Conservation (phyloP, 164 flowering plant genomes). For the Tetracentron sinense region DNA sequence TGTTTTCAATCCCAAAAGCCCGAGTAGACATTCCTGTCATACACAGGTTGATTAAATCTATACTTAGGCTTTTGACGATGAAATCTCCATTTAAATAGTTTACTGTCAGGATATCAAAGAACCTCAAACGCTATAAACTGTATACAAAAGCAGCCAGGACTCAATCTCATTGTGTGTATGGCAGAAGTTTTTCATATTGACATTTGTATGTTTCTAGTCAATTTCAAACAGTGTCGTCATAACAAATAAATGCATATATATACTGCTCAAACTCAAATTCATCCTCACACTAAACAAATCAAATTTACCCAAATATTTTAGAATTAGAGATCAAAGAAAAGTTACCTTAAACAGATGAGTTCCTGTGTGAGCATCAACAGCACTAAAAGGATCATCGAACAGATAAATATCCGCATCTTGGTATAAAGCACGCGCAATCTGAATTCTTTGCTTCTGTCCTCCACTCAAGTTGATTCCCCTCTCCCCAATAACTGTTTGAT, state of each 20-base stretch:
- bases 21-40: constrained; percentile 72
- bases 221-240: too few relatives aligned
- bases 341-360: constrained; percentile 72
- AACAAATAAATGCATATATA: background rate
- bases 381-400: constrained; percentile 91
- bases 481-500: constrained; percentile 83
- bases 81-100: background rate
- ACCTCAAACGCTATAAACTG: too few relatives aligned
- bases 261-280: too few relatives aligned
- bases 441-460: constrained; percentile 87
- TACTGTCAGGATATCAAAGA: too few relatives aligned
- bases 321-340: background rate
- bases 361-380: constrained; percentile 94
- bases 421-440: constrained; percentile 84
- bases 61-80: background rate
- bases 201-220: too few relatives aligned
- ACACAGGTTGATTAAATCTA: constrained; percentile 1
- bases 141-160: too few relatives aligned
- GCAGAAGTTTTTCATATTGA: too few relatives aligned
- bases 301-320: background rate
- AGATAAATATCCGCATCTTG: constrained; percentile 84
- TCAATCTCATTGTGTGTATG: background rate
- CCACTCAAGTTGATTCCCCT: too few relatives aligned
- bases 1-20: too few relatives aligned
- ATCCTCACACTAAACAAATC: too few relatives aligned